Conservation (phyloP, 1,284 basidiomycete species). For the Pterula multifida region DNA sequence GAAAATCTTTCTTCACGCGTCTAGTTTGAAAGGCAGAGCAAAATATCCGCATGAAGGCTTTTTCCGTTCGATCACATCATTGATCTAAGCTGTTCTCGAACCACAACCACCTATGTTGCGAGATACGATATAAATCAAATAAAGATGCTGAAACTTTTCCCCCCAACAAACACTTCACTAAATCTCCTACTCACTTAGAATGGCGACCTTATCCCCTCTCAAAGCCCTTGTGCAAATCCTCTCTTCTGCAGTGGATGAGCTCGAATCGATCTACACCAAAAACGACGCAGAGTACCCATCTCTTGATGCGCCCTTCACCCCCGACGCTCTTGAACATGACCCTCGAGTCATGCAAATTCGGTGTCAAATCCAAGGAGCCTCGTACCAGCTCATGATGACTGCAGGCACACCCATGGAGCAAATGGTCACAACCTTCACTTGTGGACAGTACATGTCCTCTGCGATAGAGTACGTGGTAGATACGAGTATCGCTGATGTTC, state of each 20-base stretch:
- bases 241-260: not conserved
- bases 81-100: no score
- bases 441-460: not conserved
- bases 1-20: no score
- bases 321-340: not conserved
- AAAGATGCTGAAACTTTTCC: not conserved
- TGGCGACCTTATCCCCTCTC: not conserved
- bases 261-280: not conserved
- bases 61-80: no score
- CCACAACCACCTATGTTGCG: no score
- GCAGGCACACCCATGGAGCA: not conserved
- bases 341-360: not conserved
- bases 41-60: no score
- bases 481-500: not conserved
- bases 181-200: not conserved
- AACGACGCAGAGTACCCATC: not conserved
- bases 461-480: not conserved
- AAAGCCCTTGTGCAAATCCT: not conserved
- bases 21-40: no score
- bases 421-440: not conserved
- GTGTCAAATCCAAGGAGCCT: not conserved
- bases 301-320: not conserved
- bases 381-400: conserved; percentile 1
- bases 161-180: not conserved
- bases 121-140: not conserved